Evolutionary conservation across 2,329 filamentous ascomycete genomes (phyloP).

Genomic region (Calonectria pseudoreteaudii): DNA sequence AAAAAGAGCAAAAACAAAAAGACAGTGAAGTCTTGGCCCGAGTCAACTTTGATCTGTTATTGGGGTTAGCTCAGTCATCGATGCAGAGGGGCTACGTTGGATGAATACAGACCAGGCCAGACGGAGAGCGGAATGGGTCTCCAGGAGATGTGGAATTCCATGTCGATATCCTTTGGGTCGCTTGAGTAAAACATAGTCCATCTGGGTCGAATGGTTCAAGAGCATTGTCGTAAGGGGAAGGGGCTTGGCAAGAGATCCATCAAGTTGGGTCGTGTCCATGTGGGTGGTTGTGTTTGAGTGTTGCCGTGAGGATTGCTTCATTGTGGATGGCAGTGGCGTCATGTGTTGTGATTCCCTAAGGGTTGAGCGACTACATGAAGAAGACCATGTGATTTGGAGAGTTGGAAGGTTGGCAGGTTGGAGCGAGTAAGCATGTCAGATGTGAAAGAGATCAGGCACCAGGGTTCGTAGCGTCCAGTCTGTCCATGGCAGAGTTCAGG

Average conservation of each 20-base stretch:
- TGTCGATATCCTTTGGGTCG: slow-evolving; percentile 21
- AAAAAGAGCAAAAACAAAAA: slow-evolving; percentile 45
- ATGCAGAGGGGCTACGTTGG: slow-evolving; percentile 30
- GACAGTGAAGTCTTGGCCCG: slow-evolving; percentile 47
- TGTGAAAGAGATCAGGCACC: neutral
- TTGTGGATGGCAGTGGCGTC: neutral
- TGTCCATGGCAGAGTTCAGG: slow-evolving; percentile 25
- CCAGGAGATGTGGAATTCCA: slow-evolving; percentile 33
- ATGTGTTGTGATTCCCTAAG: neutral
- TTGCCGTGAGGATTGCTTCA: neutral
- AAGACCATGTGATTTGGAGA: neutral
- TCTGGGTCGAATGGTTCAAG: neutral
- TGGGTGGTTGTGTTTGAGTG: neutral
- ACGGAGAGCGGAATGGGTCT: slow-evolving; percentile 19
- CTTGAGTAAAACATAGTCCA: neutral
- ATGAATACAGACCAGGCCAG: slow-evolving; percentile 44
- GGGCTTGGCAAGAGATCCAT: neutral
- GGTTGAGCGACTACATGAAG: neutral
- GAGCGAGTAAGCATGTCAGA: slow-evolving; percentile 24
- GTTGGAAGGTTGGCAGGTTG: neutral
- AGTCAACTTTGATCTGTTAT: slow-evolving; percentile 69
- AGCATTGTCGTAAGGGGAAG: neutral
- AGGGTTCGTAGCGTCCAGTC: slow-evolving; percentile 19
- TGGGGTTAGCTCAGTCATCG: slow-evolving; percentile 39
- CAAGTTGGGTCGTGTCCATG: neutral